Evolutionary conservation across 2,329 filamentous ascomycete genomes (phyloP), one percentile per base, ranked within the genome.

Genomic region (Monosporascus cannonballus): DNA sequence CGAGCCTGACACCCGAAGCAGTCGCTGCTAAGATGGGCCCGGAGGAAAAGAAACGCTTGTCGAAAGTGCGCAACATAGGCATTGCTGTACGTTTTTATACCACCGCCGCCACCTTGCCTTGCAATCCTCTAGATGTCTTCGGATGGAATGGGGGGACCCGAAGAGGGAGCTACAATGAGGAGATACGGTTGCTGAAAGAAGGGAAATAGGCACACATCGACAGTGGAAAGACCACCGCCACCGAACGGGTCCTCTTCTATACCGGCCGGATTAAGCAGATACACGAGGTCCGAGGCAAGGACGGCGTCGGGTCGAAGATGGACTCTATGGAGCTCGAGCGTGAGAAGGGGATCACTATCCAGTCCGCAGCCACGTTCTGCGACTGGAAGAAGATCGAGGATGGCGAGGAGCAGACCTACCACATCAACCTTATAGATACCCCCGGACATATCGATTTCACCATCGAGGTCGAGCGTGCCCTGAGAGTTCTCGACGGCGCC

Each of bases 391-490:
- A 96, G 77, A 86, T 83, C 71, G 86, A 90, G 64, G 75, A 93
- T 59, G 89, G 88, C 60, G 83, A 89, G 67, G 90, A 96, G 50
- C 85, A 96, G 72, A 90, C 86, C 63, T 99, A 96, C 73, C 93
- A 99, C 71, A 85, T 99, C 78, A 99, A 99, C 74, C 78, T 99
- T 78, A 99, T 99, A 68, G 94, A 99, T 71, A 99, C 94, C 1
- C 94, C 94, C 3, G 94, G 94, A 44, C 94, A 99, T 74, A 97
- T 99, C 67, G 94, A 99, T 71, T 99, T 99, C 69, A 99, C 94
- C 15, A 97, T 99, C 60, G 94, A 99, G 73, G 94, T 99, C 47
- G 94, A 99, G 77, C 83, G 94, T 70, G 94, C 94, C 53, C 76
- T 99, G 69, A 84, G 94, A 70, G 94, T 99, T 55, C 80, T 99